Percentiles rank a stretch among this genome's conserved stretches.
phyloP scores from a whole-genome alignment of 2,329 filamentous ascomycete genomes.

The Trichoderma atroviride region DNA sequence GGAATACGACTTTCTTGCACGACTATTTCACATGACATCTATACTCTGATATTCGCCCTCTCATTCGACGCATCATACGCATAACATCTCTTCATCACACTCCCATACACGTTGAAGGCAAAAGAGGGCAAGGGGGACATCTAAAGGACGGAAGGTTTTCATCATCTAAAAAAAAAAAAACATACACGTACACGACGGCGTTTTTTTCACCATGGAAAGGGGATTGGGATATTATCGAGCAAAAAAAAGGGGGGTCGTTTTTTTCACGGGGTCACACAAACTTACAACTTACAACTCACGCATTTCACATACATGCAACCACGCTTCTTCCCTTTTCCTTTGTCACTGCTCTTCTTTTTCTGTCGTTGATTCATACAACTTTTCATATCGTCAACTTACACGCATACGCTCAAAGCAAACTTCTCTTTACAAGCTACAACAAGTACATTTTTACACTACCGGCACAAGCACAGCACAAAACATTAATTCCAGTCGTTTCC shows the following conservation, averaged over 20 bases:
- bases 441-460: background rate
- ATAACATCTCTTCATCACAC: background rate
- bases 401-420: background rate
- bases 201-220: background rate
- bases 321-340: background rate
- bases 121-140: too few relatives aligned
- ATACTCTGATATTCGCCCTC: background rate
- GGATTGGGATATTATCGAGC: background rate
- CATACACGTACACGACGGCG: background rate
- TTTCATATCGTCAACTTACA: background rate
- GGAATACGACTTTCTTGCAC: background rate
- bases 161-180: background rate
- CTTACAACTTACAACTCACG: background rate
- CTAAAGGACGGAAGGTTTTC: background rate
- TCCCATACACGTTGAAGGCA: background rate
- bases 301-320: background rate
- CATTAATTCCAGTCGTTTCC: background rate
- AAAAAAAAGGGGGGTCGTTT: background rate
- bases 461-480: background rate
- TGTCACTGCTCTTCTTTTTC: background rate
- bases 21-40: constrained; percentile 4
- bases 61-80: background rate
- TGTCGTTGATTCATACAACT: background rate
- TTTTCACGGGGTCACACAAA: background rate
- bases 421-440: background rate